phyloP scores from a whole-genome alignment of 1,284 basidiomycete genomes.

The Marasmius tenuissimus region DNA sequence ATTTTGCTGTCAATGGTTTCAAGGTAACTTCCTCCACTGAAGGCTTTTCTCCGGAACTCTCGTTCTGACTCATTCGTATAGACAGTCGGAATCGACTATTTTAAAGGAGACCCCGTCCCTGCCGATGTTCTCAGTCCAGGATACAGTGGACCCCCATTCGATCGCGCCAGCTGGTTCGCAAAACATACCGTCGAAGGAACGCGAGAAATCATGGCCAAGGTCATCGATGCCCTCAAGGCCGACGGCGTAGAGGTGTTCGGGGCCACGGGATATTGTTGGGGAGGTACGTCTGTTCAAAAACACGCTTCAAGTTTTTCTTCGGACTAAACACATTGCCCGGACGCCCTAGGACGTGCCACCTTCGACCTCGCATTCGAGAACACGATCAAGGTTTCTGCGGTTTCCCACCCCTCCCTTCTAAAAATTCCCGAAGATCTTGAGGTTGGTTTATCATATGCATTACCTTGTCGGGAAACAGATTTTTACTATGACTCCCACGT shows the following conservation, averaged over 20 bases:
- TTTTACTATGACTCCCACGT: background rate
- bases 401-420: constrained; percentile 10
- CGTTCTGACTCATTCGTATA: constrained; percentile 44
- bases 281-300: constrained; percentile 44
- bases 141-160: constrained; percentile 30
- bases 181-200: constrained; percentile 47
- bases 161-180: constrained; percentile 49
- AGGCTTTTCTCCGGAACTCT: constrained; percentile 49
- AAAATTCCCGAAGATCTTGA: constrained; percentile 9
- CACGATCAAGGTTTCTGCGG: constrained; percentile 2
- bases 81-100: constrained; percentile 57
- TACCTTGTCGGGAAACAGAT: background rate
- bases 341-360: constrained; percentile 2
- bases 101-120: constrained; percentile 58
- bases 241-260: constrained; percentile 59
- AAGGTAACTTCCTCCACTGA: constrained; percentile 26
- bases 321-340: constrained; percentile 47
- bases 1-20: constrained; percentile 53
- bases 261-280: constrained; percentile 73
- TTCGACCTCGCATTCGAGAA: constrained; percentile 12
- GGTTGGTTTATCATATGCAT: constrained; percentile 4
- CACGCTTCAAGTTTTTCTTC: constrained; percentile 21
- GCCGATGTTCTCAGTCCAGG: constrained; percentile 35
- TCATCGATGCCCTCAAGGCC: constrained; percentile 55
- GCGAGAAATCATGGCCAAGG: constrained; percentile 56